Percentiles rank a stretch among this genome's conserved stretches.
Evolutionary conservation across 2,329 filamentous ascomycete genomes (phyloP).

Genomic region (Cladophialophora chaetospira): DNA sequence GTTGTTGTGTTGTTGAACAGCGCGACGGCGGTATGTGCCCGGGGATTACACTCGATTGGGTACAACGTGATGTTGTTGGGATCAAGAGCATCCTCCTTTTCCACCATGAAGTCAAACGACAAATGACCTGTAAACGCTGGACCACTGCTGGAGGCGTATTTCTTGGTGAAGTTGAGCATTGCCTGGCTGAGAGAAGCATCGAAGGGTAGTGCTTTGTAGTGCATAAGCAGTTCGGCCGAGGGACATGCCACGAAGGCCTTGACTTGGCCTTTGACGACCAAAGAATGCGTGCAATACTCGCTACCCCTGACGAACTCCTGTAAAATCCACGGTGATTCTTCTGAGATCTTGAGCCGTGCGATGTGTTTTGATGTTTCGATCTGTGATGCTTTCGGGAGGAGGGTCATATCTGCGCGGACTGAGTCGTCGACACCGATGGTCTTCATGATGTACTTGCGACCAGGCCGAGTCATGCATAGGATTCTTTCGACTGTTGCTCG

Average conservation of each 20-base stretch:
- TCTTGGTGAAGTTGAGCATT: constrained; percentile 67
- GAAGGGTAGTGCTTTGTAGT: constrained; percentile 62
- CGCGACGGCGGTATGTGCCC: constrained; percentile 67
- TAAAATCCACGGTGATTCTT: constrained; percentile 62
- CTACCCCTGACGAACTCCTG: constrained; percentile 67
- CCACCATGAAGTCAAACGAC: constrained; percentile 70
- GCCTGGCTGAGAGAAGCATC: constrained; percentile 57
- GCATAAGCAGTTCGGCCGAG: constrained; percentile 64
- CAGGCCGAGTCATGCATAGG: constrained; percentile 45
- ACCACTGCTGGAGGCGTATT: constrained; percentile 56
- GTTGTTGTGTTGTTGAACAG: constrained; percentile 55
- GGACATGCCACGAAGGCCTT: constrained; percentile 68
- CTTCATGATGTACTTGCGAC: constrained; percentile 65
- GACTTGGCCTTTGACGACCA: constrained; percentile 66
- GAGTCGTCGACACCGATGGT: constrained; percentile 64
- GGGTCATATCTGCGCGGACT: constrained; percentile 62
- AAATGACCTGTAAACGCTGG: constrained; percentile 67
- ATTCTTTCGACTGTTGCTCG: constrained; percentile 56
- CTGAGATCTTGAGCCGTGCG: constrained; percentile 56
- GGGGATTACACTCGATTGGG: constrained; percentile 71
- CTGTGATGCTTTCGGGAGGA: constrained; percentile 60
- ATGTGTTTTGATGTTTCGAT: constrained; percentile 59
- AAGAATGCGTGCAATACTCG: constrained; percentile 72
- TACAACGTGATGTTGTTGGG: constrained; percentile 47
- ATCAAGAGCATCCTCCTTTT: constrained; percentile 42